These are phyloP conservation scores for Pinus tabuliformis DNA, from an alignment of 75 land plant species.

Conservation along the genomic window DNA sequence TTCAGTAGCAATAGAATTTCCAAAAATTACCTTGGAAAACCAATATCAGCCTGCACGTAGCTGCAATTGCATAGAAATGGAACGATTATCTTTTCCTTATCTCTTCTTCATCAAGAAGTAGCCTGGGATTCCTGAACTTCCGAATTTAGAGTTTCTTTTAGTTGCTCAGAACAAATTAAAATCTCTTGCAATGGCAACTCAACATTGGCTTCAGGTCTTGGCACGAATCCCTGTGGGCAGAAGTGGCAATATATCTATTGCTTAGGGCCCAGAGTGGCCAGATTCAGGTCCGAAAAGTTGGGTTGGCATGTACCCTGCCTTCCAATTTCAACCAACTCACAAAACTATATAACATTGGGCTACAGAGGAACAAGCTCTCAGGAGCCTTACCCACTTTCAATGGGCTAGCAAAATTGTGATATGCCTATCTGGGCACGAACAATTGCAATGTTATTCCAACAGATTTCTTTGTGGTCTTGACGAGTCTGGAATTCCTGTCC, in stretches of 20 bases:
- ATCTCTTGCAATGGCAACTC: no score
- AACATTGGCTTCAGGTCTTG: no score
- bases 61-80: no score
- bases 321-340: constrained; percentile 56
- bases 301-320: constrained; percentile 61
- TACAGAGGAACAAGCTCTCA: constrained; percentile 61
- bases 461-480: constrained; percentile 71
- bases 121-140: no score
- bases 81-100: no score
- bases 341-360: constrained; percentile 40
- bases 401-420: constrained; percentile 49
- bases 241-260: constrained; percentile 46
- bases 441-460: constrained; percentile 60
- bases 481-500: constrained; percentile 31
- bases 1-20: no score
- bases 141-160: no score
- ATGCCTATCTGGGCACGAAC: constrained; percentile 54
- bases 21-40: no score
- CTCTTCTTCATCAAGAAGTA: no score
- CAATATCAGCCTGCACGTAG: no score
- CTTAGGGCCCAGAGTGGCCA: constrained; percentile 29
- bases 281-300: constrained; percentile 49
- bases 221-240: constrained; percentile 69
- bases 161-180: no score
- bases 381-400: constrained; percentile 66